Percentiles rank a stretch among this genome's conserved stretches.
These are phyloP conservation scores for Suillus americanus DNA, from an alignment of 768 basidiomycete genomes.

Conservation along the genomic window DNA sequence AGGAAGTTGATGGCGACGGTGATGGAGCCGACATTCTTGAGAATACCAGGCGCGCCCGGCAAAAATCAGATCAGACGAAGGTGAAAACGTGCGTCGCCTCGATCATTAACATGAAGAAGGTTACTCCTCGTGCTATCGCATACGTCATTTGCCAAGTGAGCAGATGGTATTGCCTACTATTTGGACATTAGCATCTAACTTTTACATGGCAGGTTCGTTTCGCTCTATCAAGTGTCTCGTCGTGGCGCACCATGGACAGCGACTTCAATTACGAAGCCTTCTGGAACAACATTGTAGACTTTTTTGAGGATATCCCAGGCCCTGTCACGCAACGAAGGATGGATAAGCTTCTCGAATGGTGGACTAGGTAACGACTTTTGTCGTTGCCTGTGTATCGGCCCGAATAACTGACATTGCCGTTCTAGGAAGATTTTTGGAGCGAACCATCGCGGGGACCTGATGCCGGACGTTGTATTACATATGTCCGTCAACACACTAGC, in stretches of 20 bases:
- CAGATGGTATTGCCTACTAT: background rate
- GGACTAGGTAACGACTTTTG: slow-evolving; percentile 10
- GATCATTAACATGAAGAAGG: background rate
- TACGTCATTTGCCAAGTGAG: slow-evolving; percentile 26
- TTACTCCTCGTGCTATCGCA: slow-evolving; percentile 19
- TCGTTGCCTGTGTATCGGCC: background rate
- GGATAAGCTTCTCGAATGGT: slow-evolving; percentile 11
- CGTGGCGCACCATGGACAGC: slow-evolving; percentile 9
- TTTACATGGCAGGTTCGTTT: slow-evolving; percentile 14
- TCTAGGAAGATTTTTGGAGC: background rate
- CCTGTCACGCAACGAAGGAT: background rate
- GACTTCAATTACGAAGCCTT: slow-evolving; percentile 13
- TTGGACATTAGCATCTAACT: background rate
- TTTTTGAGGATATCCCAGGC: slow-evolving; percentile 9
- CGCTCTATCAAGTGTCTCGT: slow-evolving; percentile 7
- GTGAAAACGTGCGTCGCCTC: slow-evolving; percentile 5
- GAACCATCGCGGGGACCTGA: background rate
- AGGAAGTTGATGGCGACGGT: background rate
- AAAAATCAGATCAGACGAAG: background rate
- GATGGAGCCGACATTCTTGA: slow-evolving; percentile 1
- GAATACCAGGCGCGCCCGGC: background rate
- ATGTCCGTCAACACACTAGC: background rate
- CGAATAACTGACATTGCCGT: background rate
- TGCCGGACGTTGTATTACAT: background rate
- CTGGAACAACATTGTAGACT: slow-evolving; percentile 17